Base-by-base conservation (phyloP, 139 green algal species). In the Micractinium sp. region DNA sequence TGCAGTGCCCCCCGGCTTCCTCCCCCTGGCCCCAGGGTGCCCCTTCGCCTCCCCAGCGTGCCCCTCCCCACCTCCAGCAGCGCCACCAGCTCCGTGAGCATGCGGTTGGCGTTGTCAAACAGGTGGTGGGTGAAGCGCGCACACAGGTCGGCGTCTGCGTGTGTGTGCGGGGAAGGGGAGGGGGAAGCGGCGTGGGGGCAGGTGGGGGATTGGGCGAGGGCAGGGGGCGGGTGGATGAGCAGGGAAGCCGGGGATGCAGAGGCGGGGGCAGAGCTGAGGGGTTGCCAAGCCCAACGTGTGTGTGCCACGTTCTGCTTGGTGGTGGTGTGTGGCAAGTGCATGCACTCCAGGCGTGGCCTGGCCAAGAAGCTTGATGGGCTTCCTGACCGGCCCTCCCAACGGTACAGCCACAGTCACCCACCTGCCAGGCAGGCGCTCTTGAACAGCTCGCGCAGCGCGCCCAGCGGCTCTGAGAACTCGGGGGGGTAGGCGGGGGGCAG, bases 101-200 rank as follows among this genome's bases (percentile, higher is more conserved):
- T 96, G 95, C 96, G 97, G 91, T 98, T 98, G 60, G 96, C 88
- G 22, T 90, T 96, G 90, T 95, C 96, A 91, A 98, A 97, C 63
- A 99, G 92, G 67, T 95, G 93, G 92, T 98, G 96, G 5, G 98
- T 85, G 91, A 98, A 98, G 80, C 85, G 75, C 25, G 81, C 41
- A n/a, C 90, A 92, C 69, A 98, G 82, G 15, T 78, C 33, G 1
- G 36, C 20, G 29, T 89, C 53, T 56, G 36, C 20, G 29, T 89
- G 38, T 56, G 27, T 33, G 15, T 2, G 20, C 36, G 69, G 69
- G 36, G 41, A 3, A 60, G 25, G 35, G 75, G 7, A 27, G 4
- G 71, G 27, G 71, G 71, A 2, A 38, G 2, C 29, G 71, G 71
- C 29, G 71, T 77, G 71, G 15, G 27, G 71, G 71, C 27, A 77